Evolutionary conservation across 2,329 filamentous ascomycete species (phyloP), one percentile per base, ranked within the genome.

Genomic region (Botryosphaeria dothidea): DNA sequence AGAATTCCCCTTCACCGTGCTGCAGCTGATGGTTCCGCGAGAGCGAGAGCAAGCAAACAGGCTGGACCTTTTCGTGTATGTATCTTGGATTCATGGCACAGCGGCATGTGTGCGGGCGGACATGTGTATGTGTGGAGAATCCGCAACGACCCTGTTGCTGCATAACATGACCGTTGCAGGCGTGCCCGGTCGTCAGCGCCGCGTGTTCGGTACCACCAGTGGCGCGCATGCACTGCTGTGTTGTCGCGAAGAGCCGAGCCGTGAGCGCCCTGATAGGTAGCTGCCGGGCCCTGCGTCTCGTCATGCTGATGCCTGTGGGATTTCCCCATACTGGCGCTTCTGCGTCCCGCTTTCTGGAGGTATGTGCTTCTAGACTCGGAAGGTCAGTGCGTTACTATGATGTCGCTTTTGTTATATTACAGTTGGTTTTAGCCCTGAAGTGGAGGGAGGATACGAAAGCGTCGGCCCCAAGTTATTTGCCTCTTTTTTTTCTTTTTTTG

Each of bases 41-140:
- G 23, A 34, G 5, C 4, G 3, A 34, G 17, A n/a, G 6, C 15
- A 5, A 21, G 6, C 17, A n/a, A 25, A n/a, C 13, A 41, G 13
- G 17, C 54, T 60, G 56, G 56, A 60, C 21, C 56, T 46, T 46
- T 38, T 60, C 56, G 56, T 60, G 41, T 60, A 60, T 60, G 56
- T 60, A 13, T 5, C 21, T 11, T 19, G 15, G 7, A 25, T 17
- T 4, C 17, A 34, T 34, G 41, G 3, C 31, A 13, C 7, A 9
- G 19, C 19, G 31, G 9, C 6, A 8, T 27, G 11, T 57, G 4
- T 31, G 21, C 3, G 19, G 36, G 17, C 15, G 21, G 17, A 3
- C 23, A 2, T 8, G n/a, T 25, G n/a, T 11, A 43, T 57, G 21
- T 27, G 25, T 25, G 38, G 21, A 31, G 29, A 56, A 31, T 5